Evolutionary conservation across 225 moss, liverwort and hornwort species (phyloP).

Genomic region (Polytrichum formosum): DNA sequence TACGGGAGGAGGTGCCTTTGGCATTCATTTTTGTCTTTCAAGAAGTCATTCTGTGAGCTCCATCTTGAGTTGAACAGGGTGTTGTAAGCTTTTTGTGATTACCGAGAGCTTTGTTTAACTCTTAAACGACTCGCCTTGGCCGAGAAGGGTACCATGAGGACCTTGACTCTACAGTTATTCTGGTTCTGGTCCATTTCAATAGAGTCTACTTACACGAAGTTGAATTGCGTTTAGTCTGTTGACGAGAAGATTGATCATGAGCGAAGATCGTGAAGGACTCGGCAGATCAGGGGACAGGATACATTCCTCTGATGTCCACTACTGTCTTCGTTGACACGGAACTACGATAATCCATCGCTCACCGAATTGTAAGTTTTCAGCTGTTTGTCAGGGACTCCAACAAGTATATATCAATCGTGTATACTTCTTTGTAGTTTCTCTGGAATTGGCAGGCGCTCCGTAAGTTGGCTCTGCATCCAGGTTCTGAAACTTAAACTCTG

Average conservation of each 20-base stretch:
- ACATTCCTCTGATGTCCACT: neutral
- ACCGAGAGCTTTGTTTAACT: neutral
- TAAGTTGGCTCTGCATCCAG: too few relatives aligned
- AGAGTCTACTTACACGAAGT: neutral
- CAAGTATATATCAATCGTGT: too few relatives aligned
- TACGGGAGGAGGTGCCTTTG: neutral
- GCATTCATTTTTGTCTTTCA: neutral
- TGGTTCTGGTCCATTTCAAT: neutral
- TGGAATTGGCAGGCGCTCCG: too few relatives aligned
- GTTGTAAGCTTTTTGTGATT: neutral
- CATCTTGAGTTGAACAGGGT: neutral
- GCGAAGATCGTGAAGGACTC: too few relatives aligned
- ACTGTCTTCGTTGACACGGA: too few relatives aligned
- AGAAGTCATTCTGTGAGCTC: neutral
- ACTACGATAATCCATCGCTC: too few relatives aligned
- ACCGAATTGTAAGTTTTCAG: too few relatives aligned
- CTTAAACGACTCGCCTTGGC: neutral
- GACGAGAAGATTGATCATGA: neutral
- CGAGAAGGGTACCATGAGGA: neutral
- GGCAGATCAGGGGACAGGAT: too few relatives aligned
- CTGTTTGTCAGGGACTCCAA: too few relatives aligned
- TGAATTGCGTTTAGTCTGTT: slow-evolving; percentile 1
- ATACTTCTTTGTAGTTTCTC: too few relatives aligned
- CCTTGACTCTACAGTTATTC: neutral
- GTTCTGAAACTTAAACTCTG: too few relatives aligned